phyloP scores from a whole-genome alignment of 768 basidiomycete genomes.

The Mycena sanguinolenta region DNA sequence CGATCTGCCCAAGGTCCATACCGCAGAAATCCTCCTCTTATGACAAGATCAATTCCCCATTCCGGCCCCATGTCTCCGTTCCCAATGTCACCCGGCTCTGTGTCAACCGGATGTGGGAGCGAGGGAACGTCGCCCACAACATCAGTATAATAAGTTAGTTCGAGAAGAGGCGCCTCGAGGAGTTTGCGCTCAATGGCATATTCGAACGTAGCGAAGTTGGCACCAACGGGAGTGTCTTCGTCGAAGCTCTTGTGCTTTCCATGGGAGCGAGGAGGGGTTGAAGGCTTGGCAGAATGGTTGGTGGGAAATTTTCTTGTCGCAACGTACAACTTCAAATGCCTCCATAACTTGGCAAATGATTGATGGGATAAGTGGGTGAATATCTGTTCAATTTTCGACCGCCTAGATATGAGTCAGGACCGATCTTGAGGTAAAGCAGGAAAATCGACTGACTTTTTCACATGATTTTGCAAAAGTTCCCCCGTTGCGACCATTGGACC shows the following conservation, averaged over 20 bases:
- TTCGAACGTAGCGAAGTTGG: constrained; percentile 72
- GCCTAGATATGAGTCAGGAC: constrained; percentile 39
- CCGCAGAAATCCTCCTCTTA: constrained; percentile 80
- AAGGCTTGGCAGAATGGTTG: constrained; percentile 23
- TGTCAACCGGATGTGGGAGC: constrained; percentile 43
- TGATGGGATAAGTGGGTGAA: constrained; percentile 54
- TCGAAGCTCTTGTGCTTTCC: constrained; percentile 55
- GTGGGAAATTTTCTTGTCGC: constrained; percentile 49
- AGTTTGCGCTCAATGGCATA: constrained; percentile 92
- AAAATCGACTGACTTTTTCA: constrained; percentile 58
- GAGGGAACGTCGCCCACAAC: constrained; percentile 82
- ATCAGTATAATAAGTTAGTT: constrained; percentile 90
- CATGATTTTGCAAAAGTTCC: constrained; percentile 66
- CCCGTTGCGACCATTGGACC: constrained; percentile 78
- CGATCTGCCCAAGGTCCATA: constrained; percentile 99
- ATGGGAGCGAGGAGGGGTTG: constrained; percentile 24
- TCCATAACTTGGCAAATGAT: constrained; percentile 67
- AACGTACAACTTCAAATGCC: constrained; percentile 59
- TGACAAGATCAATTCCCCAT: constrained; percentile 90
- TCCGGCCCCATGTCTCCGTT: constrained; percentile 92
- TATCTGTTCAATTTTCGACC: constrained; percentile 47
- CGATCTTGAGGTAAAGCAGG: background rate
- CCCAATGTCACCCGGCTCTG: constrained; percentile 77
- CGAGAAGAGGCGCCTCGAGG: constrained; percentile 81
- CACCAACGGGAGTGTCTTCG: constrained; percentile 67